Evolutionary conservation across 495 filamentous ascomycete species (phyloP).

Genomic region (Tuber borchii): DNA sequence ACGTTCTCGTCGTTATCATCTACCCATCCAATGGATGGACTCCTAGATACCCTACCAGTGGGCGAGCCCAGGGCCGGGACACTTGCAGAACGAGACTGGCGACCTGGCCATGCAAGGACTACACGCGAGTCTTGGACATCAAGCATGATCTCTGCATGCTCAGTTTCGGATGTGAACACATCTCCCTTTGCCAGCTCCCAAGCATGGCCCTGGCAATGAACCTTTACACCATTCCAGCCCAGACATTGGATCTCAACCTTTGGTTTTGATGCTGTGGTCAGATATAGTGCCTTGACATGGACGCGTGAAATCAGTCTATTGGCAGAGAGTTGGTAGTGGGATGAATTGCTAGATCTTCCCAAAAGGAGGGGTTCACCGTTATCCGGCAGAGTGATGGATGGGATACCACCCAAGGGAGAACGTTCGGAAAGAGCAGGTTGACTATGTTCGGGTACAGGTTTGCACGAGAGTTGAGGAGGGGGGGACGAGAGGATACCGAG

Average conservation of each 20-base stretch:
- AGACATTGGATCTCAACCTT: slow-evolving; percentile 79
- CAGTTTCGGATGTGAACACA: slow-evolving; percentile 83
- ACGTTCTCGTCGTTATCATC: slow-evolving; percentile 41
- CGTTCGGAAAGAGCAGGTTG: slow-evolving; percentile 73
- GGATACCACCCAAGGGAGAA: slow-evolving; percentile 71
- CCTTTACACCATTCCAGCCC: slow-evolving; percentile 91
- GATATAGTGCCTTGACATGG: slow-evolving; percentile 82
- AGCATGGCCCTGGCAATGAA: slow-evolving; percentile 83
- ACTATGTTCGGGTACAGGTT: slow-evolving; percentile 53
- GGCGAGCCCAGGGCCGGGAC: slow-evolving; percentile 28
- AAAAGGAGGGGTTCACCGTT: slow-evolving; percentile 76
- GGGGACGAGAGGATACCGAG: slow-evolving; percentile 88
- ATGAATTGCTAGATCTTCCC: slow-evolving; percentile 87
- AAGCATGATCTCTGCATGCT: slow-evolving; percentile 85
- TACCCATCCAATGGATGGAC: slow-evolving; percentile 38
- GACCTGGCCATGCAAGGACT: slow-evolving; percentile 74
- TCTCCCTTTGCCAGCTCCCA: slow-evolving; percentile 84
- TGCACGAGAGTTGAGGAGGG: slow-evolving; percentile 56
- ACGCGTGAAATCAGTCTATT: slow-evolving; percentile 87
- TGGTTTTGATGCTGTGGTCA: slow-evolving; percentile 47
- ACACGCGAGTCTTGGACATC: slow-evolving; percentile 92
- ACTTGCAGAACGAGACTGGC: slow-evolving; percentile 29
- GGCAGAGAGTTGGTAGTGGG: slow-evolving; percentile 81
- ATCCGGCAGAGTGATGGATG: slow-evolving; percentile 69
- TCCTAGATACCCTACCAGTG: slow-evolving; percentile 34